Conservation (phyloP, 495 filamentous ascomycete species). For the Baudoinia panamericana region DNA sequence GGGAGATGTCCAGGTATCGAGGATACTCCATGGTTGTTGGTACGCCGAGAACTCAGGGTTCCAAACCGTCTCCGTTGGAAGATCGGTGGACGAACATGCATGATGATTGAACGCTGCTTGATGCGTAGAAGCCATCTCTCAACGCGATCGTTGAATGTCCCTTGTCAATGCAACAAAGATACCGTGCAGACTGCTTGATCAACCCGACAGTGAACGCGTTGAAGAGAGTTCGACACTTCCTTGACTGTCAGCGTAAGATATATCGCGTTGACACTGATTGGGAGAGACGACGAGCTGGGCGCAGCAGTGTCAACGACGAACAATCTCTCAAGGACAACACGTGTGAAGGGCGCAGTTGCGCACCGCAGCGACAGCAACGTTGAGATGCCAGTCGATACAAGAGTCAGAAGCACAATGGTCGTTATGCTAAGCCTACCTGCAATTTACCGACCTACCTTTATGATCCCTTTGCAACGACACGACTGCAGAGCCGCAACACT, state of each 20-base stretch:
- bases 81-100: background rate
- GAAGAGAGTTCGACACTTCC: no score
- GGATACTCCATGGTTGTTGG: no score
- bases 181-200: no score
- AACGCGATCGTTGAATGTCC: no score
- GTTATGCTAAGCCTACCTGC: slow-evolving; percentile 2
- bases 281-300: no score
- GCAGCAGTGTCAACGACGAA: no score
- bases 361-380: background rate
- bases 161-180: background rate
- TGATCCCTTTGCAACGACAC: no score
- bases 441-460: background rate
- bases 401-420: slow-evolving; percentile 1
- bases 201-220: no score
- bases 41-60: background rate
- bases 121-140: background rate
- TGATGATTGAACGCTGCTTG: background rate
- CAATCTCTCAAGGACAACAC: no score
- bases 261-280: no score
- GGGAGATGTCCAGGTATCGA: background rate
- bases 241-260: no score
- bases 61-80: background rate
- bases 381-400: no score
- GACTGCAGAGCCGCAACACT: slow-evolving; percentile 2
- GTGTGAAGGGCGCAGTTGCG: background rate